Conservation (phyloP, 2,329 filamentous ascomycete genomes). For the Plectosphaerella cucumerina region DNA sequence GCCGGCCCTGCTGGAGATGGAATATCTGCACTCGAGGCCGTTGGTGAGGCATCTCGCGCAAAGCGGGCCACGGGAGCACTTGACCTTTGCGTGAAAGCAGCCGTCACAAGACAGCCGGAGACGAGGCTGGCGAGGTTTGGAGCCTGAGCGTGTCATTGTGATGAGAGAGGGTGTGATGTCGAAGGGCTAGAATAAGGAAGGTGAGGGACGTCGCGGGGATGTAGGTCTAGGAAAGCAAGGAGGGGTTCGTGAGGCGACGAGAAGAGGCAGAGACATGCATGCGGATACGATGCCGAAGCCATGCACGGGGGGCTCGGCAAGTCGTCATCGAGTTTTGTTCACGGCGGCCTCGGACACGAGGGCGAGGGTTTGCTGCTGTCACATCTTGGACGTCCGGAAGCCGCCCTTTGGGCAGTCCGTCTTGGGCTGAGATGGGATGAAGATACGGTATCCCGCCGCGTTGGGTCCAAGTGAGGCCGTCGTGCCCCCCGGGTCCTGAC, state of each 20-base stretch:
- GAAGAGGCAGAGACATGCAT: background rate
- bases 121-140: conserved; percentile 33
- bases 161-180: no score
- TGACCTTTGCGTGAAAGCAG: conserved; percentile 53
- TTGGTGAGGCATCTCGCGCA: conserved; percentile 47
- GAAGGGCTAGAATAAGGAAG: background rate
- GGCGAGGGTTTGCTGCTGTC: no score
- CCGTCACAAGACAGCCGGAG: conserved; percentile 48
- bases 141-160: conserved; percentile 1
- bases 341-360: no score
- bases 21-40: conserved; percentile 47
- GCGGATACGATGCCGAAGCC: no score
- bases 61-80: conserved; percentile 51
- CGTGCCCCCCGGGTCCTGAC: no score
- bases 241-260: background rate
- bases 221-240: background rate
- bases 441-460: no score
- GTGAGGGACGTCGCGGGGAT: background rate
- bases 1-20: conserved; percentile 45
- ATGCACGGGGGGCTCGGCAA: no score
- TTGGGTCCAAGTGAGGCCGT: no score
- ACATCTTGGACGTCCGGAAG: no score
- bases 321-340: no score
- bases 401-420: no score
- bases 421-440: no score